Conservation (phyloP, 345 rosid species). For the Citrus glauca region DNA sequence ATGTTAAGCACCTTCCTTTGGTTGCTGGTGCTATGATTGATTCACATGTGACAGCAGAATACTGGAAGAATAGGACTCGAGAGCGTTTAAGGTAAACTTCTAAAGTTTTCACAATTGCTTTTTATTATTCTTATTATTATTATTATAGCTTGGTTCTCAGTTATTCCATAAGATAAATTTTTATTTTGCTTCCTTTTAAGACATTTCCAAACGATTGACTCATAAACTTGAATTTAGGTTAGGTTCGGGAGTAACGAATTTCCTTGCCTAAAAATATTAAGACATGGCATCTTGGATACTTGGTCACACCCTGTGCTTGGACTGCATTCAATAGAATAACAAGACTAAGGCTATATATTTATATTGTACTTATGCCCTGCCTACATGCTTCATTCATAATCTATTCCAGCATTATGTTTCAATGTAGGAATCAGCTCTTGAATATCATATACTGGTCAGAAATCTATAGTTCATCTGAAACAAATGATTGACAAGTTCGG, state of each 20-base stretch:
- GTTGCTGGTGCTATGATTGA: slow-evolving; percentile 97
- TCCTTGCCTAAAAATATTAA: background rate
- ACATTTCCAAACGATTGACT: background rate
- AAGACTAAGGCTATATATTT: background rate
- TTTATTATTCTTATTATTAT: background rate
- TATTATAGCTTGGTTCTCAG: background rate
- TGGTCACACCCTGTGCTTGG: background rate
- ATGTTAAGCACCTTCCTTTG: slow-evolving; percentile 84
- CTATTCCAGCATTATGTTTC: background rate
- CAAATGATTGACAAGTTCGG: background rate
- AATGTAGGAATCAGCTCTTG: background rate
- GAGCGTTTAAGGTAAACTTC: slow-evolving; percentile 38
- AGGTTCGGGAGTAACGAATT: background rate
- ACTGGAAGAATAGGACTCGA: slow-evolving; percentile 81
- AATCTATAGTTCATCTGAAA: background rate
- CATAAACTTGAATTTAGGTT: background rate
- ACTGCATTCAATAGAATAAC: background rate
- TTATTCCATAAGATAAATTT: background rate
- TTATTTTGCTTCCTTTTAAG: background rate
- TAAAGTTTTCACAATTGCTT: background rate
- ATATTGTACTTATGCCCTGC: too few relatives aligned
- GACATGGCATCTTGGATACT: background rate
- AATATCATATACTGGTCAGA: background rate
- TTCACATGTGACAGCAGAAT: slow-evolving; percentile 81
- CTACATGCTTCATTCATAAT: background rate